These are phyloP conservation scores for Fusarium sterilihyphosum DNA, from an alignment of 2,329 filamentous ascomycete species.

Conservation along the genomic window DNA sequence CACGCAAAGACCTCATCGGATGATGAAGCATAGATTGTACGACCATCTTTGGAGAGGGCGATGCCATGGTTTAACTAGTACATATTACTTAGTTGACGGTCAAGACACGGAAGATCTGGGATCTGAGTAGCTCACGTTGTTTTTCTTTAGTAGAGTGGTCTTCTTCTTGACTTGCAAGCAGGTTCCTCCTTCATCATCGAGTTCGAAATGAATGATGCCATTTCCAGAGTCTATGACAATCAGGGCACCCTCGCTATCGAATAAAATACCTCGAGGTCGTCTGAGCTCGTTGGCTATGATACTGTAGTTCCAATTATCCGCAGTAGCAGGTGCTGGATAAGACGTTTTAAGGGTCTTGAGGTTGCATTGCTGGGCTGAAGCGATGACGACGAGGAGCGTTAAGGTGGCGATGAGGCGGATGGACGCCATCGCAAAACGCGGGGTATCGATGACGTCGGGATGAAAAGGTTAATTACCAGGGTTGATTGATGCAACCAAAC, in stretches of 20 bases:
- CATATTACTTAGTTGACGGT: background rate
- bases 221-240: conserved; percentile 57
- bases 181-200: conserved; percentile 55
- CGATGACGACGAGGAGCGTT: conserved; percentile 6
- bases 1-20: conserved; percentile 69
- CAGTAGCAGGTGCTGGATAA: conserved; percentile 52
- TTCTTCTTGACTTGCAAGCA: conserved; percentile 53
- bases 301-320: conserved; percentile 56
- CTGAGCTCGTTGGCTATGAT: conserved; percentile 55
- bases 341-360: conserved; percentile 47
- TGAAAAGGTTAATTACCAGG: too few relatives aligned
- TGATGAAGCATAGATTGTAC: conserved; percentile 68
- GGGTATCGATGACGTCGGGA: conserved; percentile 15
- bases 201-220: conserved; percentile 54
- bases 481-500: background rate
- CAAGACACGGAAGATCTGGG: background rate
- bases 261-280: conserved; percentile 56
- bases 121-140: conserved; percentile 44
- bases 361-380: conserved; percentile 21
- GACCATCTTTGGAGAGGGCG: conserved; percentile 63
- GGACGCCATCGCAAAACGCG: conserved; percentile 21
- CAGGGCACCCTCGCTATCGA: conserved; percentile 57
- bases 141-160: conserved; percentile 51
- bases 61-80: conserved; percentile 65
- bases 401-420: conserved; percentile 23